These are phyloP conservation scores for Hylodesmum podocarpum DNA, from an alignment of 306 rosid genomes.

Conservation along the genomic window DNA sequence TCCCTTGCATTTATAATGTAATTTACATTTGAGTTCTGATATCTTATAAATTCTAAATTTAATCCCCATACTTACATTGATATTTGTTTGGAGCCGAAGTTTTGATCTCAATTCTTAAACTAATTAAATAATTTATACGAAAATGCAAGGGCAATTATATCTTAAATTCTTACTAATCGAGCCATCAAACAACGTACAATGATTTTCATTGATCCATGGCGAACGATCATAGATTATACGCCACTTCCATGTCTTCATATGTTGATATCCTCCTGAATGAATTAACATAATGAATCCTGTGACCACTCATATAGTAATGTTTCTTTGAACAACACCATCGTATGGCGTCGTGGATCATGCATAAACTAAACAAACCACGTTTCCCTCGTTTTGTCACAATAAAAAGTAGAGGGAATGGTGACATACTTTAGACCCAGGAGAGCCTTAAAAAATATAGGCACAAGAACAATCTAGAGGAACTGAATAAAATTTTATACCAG, in stretches of 20 bases:
- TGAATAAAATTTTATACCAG: not conserved
- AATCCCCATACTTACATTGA: too few species aligned
- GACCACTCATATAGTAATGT: not conserved
- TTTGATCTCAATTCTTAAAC: not conserved
- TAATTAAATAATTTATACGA: not conserved
- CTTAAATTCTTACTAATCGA: not conserved
- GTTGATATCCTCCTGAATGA: not conserved
- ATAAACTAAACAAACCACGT: not conserved
- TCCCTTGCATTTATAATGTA: too few species aligned
- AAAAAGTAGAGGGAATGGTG: not conserved
- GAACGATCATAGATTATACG: not conserved
- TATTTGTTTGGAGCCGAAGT: not conserved
- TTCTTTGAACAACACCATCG: not conserved
- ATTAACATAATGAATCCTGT: not conserved
- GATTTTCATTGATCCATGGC: not conserved
- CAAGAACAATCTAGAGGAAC: not conserved
- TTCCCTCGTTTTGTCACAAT: not conserved
- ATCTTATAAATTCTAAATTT: too few species aligned
- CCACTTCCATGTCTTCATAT: not conserved
- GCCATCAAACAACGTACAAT: not conserved
- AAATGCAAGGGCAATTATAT: not conserved
- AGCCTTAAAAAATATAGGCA: conserved; percentile 8
- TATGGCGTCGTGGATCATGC: not conserved
- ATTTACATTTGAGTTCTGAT: too few species aligned
- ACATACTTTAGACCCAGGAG: not conserved